phyloP scores from a whole-genome alignment of 2,329 filamentous ascomycete species.

The Sarocladiaceae sp. region DNA sequence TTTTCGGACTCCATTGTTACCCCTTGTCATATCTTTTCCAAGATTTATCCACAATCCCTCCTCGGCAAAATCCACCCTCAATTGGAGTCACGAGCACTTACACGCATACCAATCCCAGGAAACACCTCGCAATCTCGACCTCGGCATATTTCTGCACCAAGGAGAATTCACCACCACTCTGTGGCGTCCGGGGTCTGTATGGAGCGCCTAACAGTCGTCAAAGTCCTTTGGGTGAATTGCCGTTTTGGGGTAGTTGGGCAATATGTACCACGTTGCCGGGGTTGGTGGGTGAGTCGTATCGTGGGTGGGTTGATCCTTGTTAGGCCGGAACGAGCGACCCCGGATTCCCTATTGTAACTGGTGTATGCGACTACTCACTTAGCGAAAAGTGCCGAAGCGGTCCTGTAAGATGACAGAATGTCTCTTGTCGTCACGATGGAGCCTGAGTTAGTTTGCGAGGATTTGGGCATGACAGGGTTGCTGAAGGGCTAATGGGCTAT shows the following conservation, averaged over 20 bases:
- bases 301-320: too few species aligned
- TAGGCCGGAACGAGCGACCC: neutral
- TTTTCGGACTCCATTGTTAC: neutral
- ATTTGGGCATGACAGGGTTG: too few species aligned
- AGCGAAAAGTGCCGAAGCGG: neutral
- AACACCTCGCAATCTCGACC: neutral
- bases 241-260: neutral
- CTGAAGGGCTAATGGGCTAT: too few species aligned
- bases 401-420: neutral
- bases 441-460: neutral
- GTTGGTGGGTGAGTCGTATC: too few species aligned
- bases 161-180: neutral
- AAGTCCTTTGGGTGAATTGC: too few species aligned
- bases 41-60: neutral
- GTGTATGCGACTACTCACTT: too few species aligned
- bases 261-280: too few species aligned
- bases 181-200: neutral
- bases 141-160: constrained; percentile 7
- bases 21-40: too few species aligned
- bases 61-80: neutral
- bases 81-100: too few species aligned
- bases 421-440: too few species aligned
- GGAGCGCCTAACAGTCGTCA: constrained; percentile 4
- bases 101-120: too few species aligned
- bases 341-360: neutral